Conservation (phyloP, 306 rosid genomes). For the Urtica urens region DNA sequence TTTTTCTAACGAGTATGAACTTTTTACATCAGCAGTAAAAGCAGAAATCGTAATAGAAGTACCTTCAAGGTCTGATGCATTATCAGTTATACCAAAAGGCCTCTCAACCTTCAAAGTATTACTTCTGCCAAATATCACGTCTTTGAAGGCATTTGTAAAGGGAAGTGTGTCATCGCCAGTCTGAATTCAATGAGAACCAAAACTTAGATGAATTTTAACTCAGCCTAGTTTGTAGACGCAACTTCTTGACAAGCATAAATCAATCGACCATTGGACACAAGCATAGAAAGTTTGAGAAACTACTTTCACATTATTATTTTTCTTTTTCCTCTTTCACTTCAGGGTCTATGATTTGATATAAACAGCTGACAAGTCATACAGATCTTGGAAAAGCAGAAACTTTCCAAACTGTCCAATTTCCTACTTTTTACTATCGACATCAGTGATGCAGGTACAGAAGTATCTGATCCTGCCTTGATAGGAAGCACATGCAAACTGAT, state of each 20-base stretch:
- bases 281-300: not conserved
- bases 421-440: too few relatives aligned
- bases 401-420: too few relatives aligned
- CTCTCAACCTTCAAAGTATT: slow-evolving; percentile 27
- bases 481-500: slow-evolving; percentile 2
- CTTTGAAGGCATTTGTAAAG: slow-evolving; percentile 68
- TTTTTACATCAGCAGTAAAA: too few relatives aligned
- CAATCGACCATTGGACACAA: not conserved
- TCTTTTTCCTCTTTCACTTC: too few relatives aligned
- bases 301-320: too few relatives aligned
- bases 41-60: too few relatives aligned
- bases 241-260: slow-evolving; percentile 6
- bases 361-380: too few relatives aligned
- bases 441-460: too few relatives aligned
- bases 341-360: too few relatives aligned
- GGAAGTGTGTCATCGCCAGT: slow-evolving; percentile 77
- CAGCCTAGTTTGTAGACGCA: not conserved
- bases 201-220: slow-evolving; percentile 19
- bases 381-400: too few relatives aligned
- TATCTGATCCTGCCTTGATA: too few relatives aligned
- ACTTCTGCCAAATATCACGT: slow-evolving; percentile 57
- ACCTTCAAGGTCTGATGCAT: slow-evolving; percentile 47
- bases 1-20: too few relatives aligned
- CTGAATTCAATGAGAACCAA: slow-evolving; percentile 32
- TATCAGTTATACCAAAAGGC: slow-evolving; percentile 33